Percentiles rank a stretch among this genome's conserved stretches.
Conservation (phyloP, 2,329 filamentous ascomycete species). For the Colletotrichum sp. region DNA sequence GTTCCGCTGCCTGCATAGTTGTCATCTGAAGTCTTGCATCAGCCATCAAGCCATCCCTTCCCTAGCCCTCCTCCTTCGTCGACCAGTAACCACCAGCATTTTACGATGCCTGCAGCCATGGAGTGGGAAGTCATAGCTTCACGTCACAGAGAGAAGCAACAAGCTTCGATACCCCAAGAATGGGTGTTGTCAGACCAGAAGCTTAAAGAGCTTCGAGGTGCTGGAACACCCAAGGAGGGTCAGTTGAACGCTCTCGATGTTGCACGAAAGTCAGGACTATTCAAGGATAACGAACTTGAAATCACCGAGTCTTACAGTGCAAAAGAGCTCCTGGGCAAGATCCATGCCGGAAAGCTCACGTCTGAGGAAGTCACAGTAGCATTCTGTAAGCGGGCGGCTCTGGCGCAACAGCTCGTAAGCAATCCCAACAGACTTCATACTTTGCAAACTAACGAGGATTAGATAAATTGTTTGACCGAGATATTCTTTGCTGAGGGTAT, state of each 20-base stretch:
- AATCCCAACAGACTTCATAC: background rate
- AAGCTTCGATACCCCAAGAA: conserved; percentile 11
- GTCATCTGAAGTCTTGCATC: background rate
- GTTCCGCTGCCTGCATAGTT: background rate
- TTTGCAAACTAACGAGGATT: background rate
- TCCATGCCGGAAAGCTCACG: conserved; percentile 21
- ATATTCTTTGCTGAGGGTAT: conserved; percentile 56
- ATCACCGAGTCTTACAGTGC: conserved; percentile 25
- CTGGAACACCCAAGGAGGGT: conserved; percentile 10
- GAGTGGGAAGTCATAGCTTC: conserved; percentile 18
- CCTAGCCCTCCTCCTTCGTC: background rate
- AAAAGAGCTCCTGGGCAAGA: conserved; percentile 15
- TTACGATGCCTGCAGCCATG: background rate
- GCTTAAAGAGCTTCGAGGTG: background rate
- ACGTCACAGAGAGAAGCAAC: conserved; percentile 8
- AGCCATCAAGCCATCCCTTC: background rate
- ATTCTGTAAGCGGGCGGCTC: conserved; percentile 30
- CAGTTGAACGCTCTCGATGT: conserved; percentile 10
- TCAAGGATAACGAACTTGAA: conserved; percentile 24
- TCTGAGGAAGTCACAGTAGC: conserved; percentile 28
- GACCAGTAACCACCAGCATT: background rate
- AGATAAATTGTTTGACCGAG: conserved; percentile 47
- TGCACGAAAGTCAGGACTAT: conserved; percentile 2
- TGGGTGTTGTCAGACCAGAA: conserved; percentile 9
- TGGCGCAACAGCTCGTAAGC: conserved; percentile 30